These are phyloP conservation scores for Chenopodium quinoa DNA, from an alignment of 148 eudicot species.

Conservation along the genomic window DNA sequence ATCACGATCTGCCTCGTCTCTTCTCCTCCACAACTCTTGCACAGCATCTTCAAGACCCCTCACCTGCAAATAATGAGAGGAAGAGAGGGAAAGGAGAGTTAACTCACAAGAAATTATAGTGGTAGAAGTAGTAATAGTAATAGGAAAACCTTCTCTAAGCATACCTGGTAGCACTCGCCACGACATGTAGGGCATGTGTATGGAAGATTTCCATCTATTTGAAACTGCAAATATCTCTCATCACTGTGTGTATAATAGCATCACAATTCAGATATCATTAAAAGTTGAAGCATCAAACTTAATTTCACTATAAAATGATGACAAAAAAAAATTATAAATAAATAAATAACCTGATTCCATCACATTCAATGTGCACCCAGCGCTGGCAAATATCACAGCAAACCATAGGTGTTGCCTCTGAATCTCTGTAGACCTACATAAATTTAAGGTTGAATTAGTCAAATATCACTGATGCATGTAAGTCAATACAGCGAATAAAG, in stretches of 20 bases:
- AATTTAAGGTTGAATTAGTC: constrained; percentile 20
- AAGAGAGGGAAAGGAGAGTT: background rate
- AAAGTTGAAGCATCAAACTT: background rate
- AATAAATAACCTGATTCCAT: constrained; percentile 73
- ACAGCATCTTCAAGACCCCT: constrained; percentile 92
- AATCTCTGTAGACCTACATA: constrained; percentile 90
- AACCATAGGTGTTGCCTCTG: constrained; percentile 99
- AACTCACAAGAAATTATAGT: background rate
- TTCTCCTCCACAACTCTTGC: constrained; percentile 91
- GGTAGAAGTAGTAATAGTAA: background rate
- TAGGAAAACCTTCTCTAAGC: background rate
- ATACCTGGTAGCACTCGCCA: constrained; percentile 91
- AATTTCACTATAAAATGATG: background rate
- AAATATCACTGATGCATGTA: background rate
- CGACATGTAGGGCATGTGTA: constrained; percentile 92
- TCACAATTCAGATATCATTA: background rate
- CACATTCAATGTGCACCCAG: constrained; percentile 96
- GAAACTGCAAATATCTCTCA: constrained; percentile 82
- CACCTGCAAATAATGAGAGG: constrained; percentile 38
- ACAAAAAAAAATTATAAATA: background rate
- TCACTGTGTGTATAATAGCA: constrained; percentile 51
- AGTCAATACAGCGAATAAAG: background rate
- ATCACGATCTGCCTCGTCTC: constrained; percentile 76
- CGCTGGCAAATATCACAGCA: constrained; percentile 98
- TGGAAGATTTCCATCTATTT: constrained; percentile 86